Evolutionary conservation across 352 stramenopile species (phyloP).

Genomic region (Phytopythium mirpurense): DNA sequence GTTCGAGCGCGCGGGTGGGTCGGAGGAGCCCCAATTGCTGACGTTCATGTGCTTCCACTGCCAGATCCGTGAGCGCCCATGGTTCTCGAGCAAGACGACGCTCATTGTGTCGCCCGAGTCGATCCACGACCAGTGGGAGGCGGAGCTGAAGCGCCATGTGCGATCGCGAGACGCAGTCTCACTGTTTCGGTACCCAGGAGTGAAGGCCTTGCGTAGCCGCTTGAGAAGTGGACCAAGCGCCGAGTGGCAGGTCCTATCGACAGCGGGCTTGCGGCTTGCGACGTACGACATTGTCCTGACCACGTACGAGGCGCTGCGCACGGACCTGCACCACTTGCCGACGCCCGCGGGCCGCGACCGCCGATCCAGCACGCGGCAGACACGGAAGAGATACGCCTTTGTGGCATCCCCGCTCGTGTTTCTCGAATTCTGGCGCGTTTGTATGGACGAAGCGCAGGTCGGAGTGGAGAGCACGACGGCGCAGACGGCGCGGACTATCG

Average conservation of each 20-base stretch:
- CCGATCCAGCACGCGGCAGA: constrained; percentile 50
- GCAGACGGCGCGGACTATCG: constrained; percentile 77
- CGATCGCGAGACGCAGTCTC: constrained; percentile 28
- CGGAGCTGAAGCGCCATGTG: constrained; percentile 84
- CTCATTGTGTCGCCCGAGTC: constrained; percentile 91
- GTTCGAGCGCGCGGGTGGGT: constrained; percentile 8
- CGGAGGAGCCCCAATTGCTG: not conserved
- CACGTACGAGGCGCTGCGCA: constrained; percentile 85
- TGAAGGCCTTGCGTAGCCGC: constrained; percentile 34
- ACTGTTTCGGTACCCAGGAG: constrained; percentile 51
- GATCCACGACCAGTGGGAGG: constrained; percentile 89
- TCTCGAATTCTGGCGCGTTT: constrained; percentile 88
- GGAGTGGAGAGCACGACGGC: constrained; percentile 77
- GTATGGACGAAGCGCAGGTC: constrained; percentile 92
- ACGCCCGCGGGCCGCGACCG: constrained; percentile 29
- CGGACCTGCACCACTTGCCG: constrained; percentile 77
- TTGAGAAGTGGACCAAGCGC: constrained; percentile 26
- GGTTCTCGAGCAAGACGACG: constrained; percentile 64
- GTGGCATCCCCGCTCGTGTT: constrained; percentile 84
- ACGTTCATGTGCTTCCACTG: constrained; percentile 67
- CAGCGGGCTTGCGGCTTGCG: constrained; percentile 39
- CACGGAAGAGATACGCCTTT: constrained; percentile 76
- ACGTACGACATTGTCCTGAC: constrained; percentile 89
- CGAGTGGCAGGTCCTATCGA: constrained; percentile 54
- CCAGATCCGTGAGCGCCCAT: constrained; percentile 30